These are phyloP conservation scores for Talaromyces sp. DNA, from an alignment of 2,329 filamentous ascomycete genomes.

Conservation along the genomic window DNA sequence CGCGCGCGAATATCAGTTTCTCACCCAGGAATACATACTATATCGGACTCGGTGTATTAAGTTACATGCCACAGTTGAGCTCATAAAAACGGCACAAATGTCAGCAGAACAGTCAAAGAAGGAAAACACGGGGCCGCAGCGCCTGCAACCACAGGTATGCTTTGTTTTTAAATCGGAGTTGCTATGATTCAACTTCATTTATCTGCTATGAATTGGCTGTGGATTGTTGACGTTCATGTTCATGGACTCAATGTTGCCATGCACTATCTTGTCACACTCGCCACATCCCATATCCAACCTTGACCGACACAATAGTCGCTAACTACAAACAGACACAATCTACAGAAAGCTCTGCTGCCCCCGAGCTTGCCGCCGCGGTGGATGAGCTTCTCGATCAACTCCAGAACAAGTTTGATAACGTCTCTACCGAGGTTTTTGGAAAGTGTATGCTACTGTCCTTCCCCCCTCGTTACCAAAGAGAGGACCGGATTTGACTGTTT, in stretches of 20 bases:
- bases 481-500: background rate
- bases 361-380: constrained; percentile 68
- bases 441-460: constrained; percentile 62
- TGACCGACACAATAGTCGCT: background rate
- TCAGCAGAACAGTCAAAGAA: constrained; percentile 6
- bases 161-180: background rate
- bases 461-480: background rate
- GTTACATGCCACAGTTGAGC: background rate
- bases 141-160: constrained; percentile 18
- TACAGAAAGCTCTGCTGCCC: constrained; percentile 21
- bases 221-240: background rate
- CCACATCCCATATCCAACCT: background rate
- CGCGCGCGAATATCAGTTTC: background rate
- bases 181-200: background rate
- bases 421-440: constrained; percentile 81
- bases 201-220: background rate
- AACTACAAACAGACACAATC: constrained; percentile 5
- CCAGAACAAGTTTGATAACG: constrained; percentile 76
- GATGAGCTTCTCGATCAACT: constrained; percentile 83
- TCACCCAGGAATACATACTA: background rate
- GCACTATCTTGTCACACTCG: background rate
- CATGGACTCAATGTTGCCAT: background rate
- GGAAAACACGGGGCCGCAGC: background rate
- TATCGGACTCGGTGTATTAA: background rate
- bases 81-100: background rate